phyloP scores from a whole-genome alignment of 1,284 basidiomycete species.

The Rhodotorula sp. region DNA sequence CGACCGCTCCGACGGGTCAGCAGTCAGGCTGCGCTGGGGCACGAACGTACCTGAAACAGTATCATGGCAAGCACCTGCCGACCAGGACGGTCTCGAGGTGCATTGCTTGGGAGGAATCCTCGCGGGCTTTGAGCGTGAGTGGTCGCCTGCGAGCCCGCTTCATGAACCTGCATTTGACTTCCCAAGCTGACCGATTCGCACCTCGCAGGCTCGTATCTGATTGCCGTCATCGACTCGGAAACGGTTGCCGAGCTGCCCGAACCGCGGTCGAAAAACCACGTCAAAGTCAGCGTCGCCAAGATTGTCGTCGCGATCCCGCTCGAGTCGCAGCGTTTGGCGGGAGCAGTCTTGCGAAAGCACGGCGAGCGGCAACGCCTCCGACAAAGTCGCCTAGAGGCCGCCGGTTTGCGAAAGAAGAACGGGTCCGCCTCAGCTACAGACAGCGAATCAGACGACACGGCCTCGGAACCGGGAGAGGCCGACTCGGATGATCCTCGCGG shows the following conservation, averaged over 20 bases:
- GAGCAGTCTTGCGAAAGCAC: conserved; percentile 5
- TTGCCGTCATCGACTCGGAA: conserved; percentile 23
- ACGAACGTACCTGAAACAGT: neutral
- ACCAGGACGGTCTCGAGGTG: conserved; percentile 31
- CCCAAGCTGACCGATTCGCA: neutral
- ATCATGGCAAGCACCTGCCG: conserved; percentile 54
- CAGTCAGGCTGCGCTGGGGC: conserved; percentile 16
- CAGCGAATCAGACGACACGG: conserved; percentile 56
- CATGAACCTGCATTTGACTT: conserved; percentile 42
- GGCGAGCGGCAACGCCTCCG: neutral
- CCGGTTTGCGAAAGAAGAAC: neutral
- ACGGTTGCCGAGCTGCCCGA: conserved; percentile 28
- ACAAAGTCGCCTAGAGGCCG: neutral
- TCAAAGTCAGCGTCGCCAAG: conserved; percentile 12
- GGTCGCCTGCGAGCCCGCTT: conserved; percentile 23
- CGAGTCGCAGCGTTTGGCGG: conserved; percentile 8
- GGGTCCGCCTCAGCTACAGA: conserved; percentile 50
- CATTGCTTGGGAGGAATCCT: conserved; percentile 45
- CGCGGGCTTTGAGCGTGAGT: conserved; percentile 55
- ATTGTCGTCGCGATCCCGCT: conserved; percentile 34
- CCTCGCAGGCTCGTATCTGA: conserved; percentile 16
- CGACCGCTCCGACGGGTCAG: too few relatives aligned
- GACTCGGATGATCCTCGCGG: conserved; percentile 13
- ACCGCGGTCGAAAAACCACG: neutral
- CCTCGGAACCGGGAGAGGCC: conserved; percentile 55